Evolutionary conservation across 176 grass and related monocot species (phyloP).

Genomic region (Lolium rigidum): DNA sequence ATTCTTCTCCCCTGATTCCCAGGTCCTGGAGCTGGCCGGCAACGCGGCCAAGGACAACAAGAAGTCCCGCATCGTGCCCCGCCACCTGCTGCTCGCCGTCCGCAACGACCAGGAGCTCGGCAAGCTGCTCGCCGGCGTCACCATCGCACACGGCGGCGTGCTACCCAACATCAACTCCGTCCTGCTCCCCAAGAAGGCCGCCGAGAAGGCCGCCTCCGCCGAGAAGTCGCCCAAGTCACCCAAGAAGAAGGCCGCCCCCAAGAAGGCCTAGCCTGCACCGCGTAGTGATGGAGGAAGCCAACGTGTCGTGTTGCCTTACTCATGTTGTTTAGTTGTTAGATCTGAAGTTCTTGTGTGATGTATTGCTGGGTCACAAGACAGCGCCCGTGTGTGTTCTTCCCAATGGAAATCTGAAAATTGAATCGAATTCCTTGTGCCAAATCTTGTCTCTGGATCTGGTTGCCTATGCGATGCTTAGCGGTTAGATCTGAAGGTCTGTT

Average conservation of each 20-base stretch:
- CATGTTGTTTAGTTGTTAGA: background rate
- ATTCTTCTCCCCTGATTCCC: background rate
- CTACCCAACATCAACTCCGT: constrained; percentile 42
- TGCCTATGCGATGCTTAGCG: too few species aligned
- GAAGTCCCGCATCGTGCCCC: constrained; percentile 89
- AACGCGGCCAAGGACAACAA: constrained; percentile 96
- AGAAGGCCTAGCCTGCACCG: background rate
- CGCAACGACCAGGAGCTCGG: constrained; percentile 90
- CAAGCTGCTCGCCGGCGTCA: constrained; percentile 36
- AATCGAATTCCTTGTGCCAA: background rate
- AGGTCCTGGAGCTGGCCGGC: constrained; percentile 91
- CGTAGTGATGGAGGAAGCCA: too few species aligned
- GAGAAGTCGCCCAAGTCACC: constrained; percentile 1
- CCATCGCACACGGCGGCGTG: constrained; percentile 38
- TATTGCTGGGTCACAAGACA: background rate
- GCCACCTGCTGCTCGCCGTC: constrained; percentile 92
- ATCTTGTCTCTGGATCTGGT: too few species aligned
- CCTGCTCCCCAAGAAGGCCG: constrained; percentile 32
- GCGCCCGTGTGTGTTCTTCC: background rate
- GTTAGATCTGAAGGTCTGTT: too few species aligned
- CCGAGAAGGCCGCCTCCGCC: background rate
- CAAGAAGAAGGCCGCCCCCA: background rate
- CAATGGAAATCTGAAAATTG: background rate
- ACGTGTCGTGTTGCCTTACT: background rate
- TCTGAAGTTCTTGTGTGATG: background rate